Conservation (phyloP, 1,139 yeast genomes). For the Candida pseudoviswanathii region DNA sequence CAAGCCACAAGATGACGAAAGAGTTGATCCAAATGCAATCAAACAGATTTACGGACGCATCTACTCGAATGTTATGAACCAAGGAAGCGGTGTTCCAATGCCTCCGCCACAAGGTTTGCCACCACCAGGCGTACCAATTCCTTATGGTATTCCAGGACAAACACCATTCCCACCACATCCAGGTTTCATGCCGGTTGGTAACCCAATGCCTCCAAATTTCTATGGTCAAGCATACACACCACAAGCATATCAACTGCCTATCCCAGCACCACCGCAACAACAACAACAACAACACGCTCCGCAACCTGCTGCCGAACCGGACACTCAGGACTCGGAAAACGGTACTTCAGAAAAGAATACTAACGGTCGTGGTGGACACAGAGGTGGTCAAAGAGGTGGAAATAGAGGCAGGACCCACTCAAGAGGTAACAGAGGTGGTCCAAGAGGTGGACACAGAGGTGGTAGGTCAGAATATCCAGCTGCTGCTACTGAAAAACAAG, state of each 20-base stretch:
- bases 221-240: conserved; percentile 19
- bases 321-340: background rate
- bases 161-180: conserved; percentile 18
- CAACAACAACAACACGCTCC: conserved; percentile 6
- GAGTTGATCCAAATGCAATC: conserved; percentile 41
- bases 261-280: background rate
- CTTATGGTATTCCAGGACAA: conserved; percentile 18
- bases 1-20: conserved; percentile 11
- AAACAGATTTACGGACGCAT: conserved; percentile 54
- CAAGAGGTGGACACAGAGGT: conserved; percentile 19
- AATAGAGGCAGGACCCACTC: conserved; percentile 18
- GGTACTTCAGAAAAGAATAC: background rate
- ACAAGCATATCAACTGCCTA: conserved; percentile 3
- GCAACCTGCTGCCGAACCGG: background rate
- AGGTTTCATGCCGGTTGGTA: conserved; percentile 18
- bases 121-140: conserved; percentile 15
- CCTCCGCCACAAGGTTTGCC: conserved; percentile 22
- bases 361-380: conserved; percentile 19
- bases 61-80: conserved; percentile 45
- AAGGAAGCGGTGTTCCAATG: conserved; percentile 25
- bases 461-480: conserved; percentile 1
- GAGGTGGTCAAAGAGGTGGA: conserved; percentile 19
- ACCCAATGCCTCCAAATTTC: conserved; percentile 39
- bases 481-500: background rate
- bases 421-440: conserved; percentile 20